These are phyloP conservation scores for Artemisia tridentata DNA, from an alignment of 129 eudicot genomes.

Conservation along the genomic window DNA sequence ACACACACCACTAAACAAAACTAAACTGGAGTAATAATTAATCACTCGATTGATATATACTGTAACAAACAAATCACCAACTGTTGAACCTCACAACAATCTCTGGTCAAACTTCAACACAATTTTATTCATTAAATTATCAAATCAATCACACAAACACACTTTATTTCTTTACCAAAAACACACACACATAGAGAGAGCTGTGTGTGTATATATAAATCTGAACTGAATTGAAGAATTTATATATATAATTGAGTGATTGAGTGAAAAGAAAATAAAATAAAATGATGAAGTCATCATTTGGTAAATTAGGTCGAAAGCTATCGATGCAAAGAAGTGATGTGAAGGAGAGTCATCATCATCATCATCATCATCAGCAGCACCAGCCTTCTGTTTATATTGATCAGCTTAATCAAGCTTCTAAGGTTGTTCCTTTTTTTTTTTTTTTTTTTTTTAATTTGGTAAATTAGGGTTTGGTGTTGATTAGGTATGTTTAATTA, in stretches of 20 bases:
- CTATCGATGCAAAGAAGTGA: slow-evolving; percentile 57
- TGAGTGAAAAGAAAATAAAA: not conserved
- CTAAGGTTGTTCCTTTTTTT: slow-evolving; percentile 48
- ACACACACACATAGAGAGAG: too few species aligned
- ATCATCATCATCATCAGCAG: not conserved
- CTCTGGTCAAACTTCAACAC: slow-evolving; percentile 29
- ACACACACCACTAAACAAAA: too few species aligned
- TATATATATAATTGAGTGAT: not conserved
- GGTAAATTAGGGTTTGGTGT: slow-evolving; percentile 27
- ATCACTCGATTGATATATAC: too few species aligned
- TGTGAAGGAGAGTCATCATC: slow-evolving; percentile 34
- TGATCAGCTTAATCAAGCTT: slow-evolving; percentile 65
- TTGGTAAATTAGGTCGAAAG: slow-evolving; percentile 54
- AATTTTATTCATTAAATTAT: slow-evolving; percentile 5
- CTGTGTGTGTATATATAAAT: not conserved
- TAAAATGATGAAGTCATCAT: slow-evolving; percentile 58
- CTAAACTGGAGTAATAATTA: too few species aligned
- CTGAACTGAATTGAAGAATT: not conserved
- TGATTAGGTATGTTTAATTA: not conserved
- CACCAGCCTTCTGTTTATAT: slow-evolving; percentile 48
- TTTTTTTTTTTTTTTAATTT: not conserved
- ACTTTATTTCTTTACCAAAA: slow-evolving; percentile 14
- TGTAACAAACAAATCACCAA: not conserved
- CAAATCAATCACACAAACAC: not conserved
- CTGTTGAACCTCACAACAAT: slow-evolving; percentile 8